These are phyloP conservation scores for Diaporthe sp. DNA, from an alignment of 2,329 filamentous ascomycete genomes.

Conservation along the genomic window DNA sequence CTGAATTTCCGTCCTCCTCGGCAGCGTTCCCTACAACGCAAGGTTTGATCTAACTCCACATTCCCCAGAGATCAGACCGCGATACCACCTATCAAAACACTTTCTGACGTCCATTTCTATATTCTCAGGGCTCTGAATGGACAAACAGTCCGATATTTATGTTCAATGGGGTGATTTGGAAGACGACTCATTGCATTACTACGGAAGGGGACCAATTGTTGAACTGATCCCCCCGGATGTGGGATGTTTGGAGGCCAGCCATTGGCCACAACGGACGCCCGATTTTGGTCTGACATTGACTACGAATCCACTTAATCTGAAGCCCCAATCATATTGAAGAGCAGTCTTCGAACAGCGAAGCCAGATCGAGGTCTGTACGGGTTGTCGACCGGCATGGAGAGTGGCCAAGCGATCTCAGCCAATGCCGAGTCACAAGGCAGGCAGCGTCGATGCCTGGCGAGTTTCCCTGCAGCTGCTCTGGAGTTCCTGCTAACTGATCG, in stretches of 20 bases:
- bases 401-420: background rate
- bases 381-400: background rate
- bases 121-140: background rate
- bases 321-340: background rate
- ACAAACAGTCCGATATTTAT: no score
- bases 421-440: background rate
- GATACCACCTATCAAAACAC: background rate
- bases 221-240: no score
- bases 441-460: background rate
- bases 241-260: background rate
- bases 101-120: background rate
- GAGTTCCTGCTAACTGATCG: background rate
- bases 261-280: background rate
- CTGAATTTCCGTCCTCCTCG: background rate
- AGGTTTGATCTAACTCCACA: background rate
- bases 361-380: background rate
- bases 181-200: no score
- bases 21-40: background rate
- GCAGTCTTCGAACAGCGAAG: background rate
- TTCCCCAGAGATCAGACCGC: background rate
- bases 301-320: background rate
- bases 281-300: background rate
- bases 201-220: no score
- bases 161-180: no score
- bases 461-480: no score